Evolutionary conservation across 306 rosid genomes (phyloP), one percentile per base, ranked within the genome.

Genomic region (Sindora glabra): DNA sequence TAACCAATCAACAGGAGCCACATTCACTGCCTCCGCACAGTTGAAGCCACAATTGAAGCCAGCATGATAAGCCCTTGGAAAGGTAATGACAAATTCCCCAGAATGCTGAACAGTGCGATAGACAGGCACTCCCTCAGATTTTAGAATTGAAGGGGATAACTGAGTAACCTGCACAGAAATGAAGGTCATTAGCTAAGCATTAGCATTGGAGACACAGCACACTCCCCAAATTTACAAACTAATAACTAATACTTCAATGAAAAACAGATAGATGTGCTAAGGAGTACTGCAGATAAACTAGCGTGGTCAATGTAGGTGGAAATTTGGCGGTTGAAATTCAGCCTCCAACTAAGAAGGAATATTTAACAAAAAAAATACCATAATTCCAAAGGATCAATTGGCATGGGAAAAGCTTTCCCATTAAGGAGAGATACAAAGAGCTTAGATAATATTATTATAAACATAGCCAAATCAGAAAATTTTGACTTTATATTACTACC

Each of bases 11-110:
- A 89, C 81, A 62, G 99, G 99, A 25, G 99, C 99, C 65, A 86
- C 97, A 56, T 94, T 94, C 62, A 94, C 99, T 33, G 99, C 99
- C 79, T 94, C 99, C 1, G 99, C 99, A 65, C 99, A 94, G 77
- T 94, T 94, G 73, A 94, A 94, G 25, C 99, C 99, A 54, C 94
- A 81, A 65, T 94, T 94, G 81, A 94, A 94, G 64, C 99, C 99
- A 51, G 94, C 67, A 42, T 94, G 99, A 62, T 89, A 94, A 13
- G 97, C 97, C 83, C 99, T 82, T 0, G 99, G 99, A 70, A 94
- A 94, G 52, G 99, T 94, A 46, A 94, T 95, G 72, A 94, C 83
- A 61, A 94, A 89, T 68, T 94, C 97, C 68, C 97, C 88, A 48
- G 95, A 67, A 70, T 76, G 79, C 55, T 91, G 97, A 48, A 83